Conservation (phyloP, 2,329 filamentous ascomycete genomes). For the Penicillium crustosum region DNA sequence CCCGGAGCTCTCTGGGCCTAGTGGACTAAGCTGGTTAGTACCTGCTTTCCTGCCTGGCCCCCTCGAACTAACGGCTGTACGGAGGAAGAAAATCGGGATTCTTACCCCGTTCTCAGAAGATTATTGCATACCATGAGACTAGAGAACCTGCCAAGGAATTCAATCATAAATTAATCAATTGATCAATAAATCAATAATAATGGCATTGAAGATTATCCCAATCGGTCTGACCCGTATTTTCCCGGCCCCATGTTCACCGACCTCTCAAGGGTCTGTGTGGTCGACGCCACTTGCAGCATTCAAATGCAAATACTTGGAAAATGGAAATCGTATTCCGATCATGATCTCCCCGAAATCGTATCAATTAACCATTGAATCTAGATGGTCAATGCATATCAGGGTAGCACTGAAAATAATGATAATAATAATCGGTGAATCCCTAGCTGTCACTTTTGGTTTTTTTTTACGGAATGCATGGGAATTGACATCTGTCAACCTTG, state of each 20-base stretch:
- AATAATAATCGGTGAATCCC: neutral
- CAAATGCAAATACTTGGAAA: constrained; percentile 1
- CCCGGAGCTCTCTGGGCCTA: neutral
- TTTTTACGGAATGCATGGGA: neutral
- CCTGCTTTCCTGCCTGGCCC: neutral
- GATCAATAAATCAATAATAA: neutral
- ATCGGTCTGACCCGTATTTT: constrained; percentile 16
- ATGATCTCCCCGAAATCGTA: neutral
- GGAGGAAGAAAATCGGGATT: neutral
- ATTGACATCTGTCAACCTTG: constrained; percentile 9
- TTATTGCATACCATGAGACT: neutral
- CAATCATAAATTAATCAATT: neutral
- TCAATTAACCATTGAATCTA: neutral
- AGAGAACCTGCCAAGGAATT: neutral
- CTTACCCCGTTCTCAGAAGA: neutral
- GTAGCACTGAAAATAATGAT: neutral
- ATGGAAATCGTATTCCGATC: constrained; percentile 5
- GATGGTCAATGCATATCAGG: constrained; percentile 4
- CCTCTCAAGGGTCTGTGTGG: constrained; percentile 15
- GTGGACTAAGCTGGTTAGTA: neutral
- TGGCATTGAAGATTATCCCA: neutral
- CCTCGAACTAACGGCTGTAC: neutral
- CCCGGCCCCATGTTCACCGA: constrained; percentile 16
- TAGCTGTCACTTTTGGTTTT: neutral
- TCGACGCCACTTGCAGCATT: constrained; percentile 1